Base-by-base conservation (phyloP, 2,329 filamentous ascomycete species). In the Alternaria triticina region DNA sequence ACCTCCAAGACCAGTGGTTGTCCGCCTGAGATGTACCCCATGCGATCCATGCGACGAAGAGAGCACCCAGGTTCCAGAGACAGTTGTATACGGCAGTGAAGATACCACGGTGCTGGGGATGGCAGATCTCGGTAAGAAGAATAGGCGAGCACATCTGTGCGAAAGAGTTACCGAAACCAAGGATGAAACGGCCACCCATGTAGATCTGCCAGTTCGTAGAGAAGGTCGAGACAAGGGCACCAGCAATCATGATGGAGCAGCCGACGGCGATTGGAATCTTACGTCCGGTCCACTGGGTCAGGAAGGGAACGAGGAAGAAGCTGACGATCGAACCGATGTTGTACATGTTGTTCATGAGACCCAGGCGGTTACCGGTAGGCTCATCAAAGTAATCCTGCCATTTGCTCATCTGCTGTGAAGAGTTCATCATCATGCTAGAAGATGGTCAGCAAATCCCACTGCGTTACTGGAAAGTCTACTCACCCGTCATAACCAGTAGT, bases 11-110 rank as follows among this genome's bases (percentile, higher is more conserved):
- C 86, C 85, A 87, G 45, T 82, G 81, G 62, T 66, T 82, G 28
- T 80, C 68, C 28, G 82, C 78, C 49, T 77, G 77, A 15, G 70
- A 71, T 10, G 69, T 77, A 25, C 76, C 76, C 65, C 73, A 79
- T 43, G 84, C 85, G 86, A 90, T 83, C 80, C 86, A 87, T 9
- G 87, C 86, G n/a, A 89, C 87, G 55, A 89, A 69, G 28, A 84
- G 74, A 47, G 81, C 80, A 44, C 87, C 88, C 61, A 88, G 73
- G 74, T 90, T 90, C 88, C 88, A 91, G 54, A 90, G 78, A 71
- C 87, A 90, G 77, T 91, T 90, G 80, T 91, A 91, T 61, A 91
- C 84, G 25, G 88, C 84, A 0, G 88, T 91, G 57, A 90, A 83
- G 12, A 84, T 86, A 17, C 84, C 88, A 70, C 89, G 87, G 74